These are phyloP conservation scores for Trypanosoma platydactyli DNA, from an alignment of 208 protist genomes.

Conservation along the genomic window DNA sequence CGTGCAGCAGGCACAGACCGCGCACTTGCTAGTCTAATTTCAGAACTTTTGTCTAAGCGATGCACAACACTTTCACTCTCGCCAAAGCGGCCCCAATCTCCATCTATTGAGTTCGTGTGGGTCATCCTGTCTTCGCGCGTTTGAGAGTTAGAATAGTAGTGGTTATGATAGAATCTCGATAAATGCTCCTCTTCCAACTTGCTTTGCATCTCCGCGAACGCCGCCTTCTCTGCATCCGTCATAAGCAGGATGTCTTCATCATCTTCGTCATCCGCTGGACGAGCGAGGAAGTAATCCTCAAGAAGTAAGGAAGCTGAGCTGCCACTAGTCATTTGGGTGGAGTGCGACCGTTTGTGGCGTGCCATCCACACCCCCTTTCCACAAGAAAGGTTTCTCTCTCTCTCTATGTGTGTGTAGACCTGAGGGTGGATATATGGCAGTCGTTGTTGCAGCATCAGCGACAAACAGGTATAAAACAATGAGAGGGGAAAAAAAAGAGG, in stretches of 20 bases:
- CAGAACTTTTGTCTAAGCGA: not conserved
- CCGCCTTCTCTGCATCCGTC: constrained; percentile 22
- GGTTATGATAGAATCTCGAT: constrained; percentile 13
- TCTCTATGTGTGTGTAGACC: not conserved
- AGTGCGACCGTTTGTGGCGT: not conserved
- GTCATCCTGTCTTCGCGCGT: not conserved
- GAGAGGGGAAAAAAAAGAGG: not conserved
- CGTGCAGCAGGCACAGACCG: not conserved
- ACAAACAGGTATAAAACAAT: not conserved
- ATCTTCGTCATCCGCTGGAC: not conserved
- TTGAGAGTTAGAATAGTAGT: not conserved
- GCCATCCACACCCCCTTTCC: constrained; percentile 2
- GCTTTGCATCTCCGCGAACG: constrained; percentile 18
- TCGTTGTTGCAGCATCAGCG: not conserved
- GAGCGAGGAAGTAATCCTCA: constrained; percentile 3
- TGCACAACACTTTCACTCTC: not conserved
- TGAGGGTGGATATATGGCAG: not conserved
- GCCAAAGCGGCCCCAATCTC: not conserved
- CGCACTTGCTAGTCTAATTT: constrained; percentile 6
- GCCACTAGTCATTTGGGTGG: not conserved
- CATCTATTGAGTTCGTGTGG: not conserved
- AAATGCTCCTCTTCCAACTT: constrained; percentile 11
- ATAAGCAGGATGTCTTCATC: constrained; percentile 22
- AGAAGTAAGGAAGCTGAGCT: not conserved
- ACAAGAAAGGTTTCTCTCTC: not conserved